Conservation (phyloP, 1,139 yeast species). For the Saccharomyces uvarum region DNA sequence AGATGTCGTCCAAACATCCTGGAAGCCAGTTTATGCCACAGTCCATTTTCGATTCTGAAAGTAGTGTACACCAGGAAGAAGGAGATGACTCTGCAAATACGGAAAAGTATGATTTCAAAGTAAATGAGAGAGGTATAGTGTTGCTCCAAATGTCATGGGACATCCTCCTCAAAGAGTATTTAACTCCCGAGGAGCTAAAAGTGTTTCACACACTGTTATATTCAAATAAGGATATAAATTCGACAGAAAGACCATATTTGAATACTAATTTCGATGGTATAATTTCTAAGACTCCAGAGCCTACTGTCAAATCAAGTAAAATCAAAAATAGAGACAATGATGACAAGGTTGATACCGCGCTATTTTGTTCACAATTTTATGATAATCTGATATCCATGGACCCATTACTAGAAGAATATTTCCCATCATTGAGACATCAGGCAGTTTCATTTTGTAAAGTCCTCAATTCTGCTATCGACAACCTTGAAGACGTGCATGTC, state of each 20-base stretch:
- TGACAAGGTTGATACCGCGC: conserved; percentile 5
- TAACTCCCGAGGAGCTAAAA: conserved; percentile 8
- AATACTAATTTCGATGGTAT: background rate
- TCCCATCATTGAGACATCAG: conserved; percentile 62
- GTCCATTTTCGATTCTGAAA: background rate
- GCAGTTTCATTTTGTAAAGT: conserved; percentile 78
- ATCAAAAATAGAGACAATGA: background rate
- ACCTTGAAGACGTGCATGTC: conserved; percentile 36
- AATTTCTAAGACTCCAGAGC: background rate
- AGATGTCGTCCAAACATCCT: background rate
- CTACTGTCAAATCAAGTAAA: background rate
- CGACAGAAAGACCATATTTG: background rate
- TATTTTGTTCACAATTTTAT: conserved; percentile 33
- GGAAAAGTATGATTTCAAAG: conserved; percentile 16
- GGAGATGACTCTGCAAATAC: background rate
- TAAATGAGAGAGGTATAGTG: conserved; percentile 34
- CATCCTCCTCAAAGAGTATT: conserved; percentile 31
- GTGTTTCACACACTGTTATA: background rate
- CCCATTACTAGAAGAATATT: conserved; percentile 46
- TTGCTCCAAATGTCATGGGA: conserved; percentile 38
- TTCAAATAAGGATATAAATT: background rate
- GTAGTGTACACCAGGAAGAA: background rate
- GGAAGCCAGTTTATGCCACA: background rate
- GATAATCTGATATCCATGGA: conserved; percentile 50
- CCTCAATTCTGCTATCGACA: conserved; percentile 51